These are phyloP conservation scores for Kwoniella shivajii DNA, from an alignment of 1,284 basidiomycete species.

Conservation along the genomic window DNA sequence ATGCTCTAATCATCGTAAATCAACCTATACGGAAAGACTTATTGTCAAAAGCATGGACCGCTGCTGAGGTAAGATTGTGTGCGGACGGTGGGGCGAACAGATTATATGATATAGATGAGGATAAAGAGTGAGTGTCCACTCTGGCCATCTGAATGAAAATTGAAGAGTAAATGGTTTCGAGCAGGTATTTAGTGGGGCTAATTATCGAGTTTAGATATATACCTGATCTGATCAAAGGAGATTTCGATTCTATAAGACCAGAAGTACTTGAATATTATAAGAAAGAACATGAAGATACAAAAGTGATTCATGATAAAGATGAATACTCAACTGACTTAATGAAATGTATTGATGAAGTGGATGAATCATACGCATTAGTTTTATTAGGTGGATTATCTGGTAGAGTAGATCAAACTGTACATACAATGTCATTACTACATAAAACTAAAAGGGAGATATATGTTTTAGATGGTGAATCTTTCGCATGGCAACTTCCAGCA, in stretches of 20 bases:
- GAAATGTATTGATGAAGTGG: conserved; percentile 77
- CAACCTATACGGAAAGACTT: conserved; percentile 71
- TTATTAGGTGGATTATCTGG: conserved; percentile 88
- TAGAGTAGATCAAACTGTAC: conserved; percentile 89
- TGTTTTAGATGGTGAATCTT: conserved; percentile 80
- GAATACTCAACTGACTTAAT: conserved; percentile 91
- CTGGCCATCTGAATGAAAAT: not conserved
- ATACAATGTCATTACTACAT: conserved; percentile 82
- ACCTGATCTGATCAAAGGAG: conserved; percentile 88
- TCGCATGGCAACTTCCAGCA: conserved; percentile 78
- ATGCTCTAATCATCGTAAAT: conserved; percentile 81
- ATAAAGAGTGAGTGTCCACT: conserved; percentile 18
- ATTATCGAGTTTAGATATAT: conserved; percentile 64
- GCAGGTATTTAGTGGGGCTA: no score
- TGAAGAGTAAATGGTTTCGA: not conserved
- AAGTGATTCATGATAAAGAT: conserved; percentile 67
- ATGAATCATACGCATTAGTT: conserved; percentile 62
- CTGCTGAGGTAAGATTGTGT: conserved; percentile 61
- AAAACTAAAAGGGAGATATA: conserved; percentile 68
- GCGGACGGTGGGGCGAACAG: conserved; percentile 95
- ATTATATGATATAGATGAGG: conserved; percentile 66
- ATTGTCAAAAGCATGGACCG: conserved; percentile 69
- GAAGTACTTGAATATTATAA: conserved; percentile 74
- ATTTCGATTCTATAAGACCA: conserved; percentile 80
- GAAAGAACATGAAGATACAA: conserved; percentile 68